Conservation (phyloP, 2,329 filamentous ascomycete genomes). For the Alternaria novae-zelandiae region DNA sequence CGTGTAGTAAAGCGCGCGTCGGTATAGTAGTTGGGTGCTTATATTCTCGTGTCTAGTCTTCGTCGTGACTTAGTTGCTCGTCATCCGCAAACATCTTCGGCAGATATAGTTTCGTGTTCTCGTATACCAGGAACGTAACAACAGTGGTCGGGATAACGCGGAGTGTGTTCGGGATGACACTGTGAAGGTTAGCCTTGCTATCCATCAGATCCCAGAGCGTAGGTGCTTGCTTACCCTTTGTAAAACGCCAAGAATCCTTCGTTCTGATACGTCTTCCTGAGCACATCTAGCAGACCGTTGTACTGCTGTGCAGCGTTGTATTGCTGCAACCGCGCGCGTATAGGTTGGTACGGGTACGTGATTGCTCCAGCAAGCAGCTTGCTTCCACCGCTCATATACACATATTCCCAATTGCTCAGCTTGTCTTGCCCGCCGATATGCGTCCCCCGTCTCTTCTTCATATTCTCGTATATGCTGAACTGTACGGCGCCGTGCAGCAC, state of each 20-base stretch:
- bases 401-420: slow-evolving; percentile 75
- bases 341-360: slow-evolving; percentile 95
- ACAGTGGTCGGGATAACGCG: slow-evolving; percentile 93
- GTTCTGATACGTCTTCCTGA: slow-evolving; percentile 74
- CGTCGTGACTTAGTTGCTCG: slow-evolving; percentile 38
- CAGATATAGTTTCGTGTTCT: slow-evolving; percentile 83
- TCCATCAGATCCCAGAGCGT: not conserved
- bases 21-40: not conserved
- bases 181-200: slow-evolving; percentile 4
- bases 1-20: not conserved
- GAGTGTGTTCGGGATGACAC: slow-evolving; percentile 82
- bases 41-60: slow-evolving; percentile 28
- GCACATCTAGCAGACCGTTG: slow-evolving; percentile 74
- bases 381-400: slow-evolving; percentile 78
- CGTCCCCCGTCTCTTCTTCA: slow-evolving; percentile 66
- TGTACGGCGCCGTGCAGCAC: slow-evolving; percentile 93
- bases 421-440: slow-evolving; percentile 44
- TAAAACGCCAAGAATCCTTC: slow-evolving; percentile 89
- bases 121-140: slow-evolving; percentile 96
- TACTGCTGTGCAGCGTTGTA: slow-evolving; percentile 81
- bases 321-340: slow-evolving; percentile 86
- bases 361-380: slow-evolving; percentile 89
- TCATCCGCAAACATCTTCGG: slow-evolving; percentile 50
- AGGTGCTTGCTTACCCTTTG: slow-evolving; percentile 64
- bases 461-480: slow-evolving; percentile 89